Base-by-base conservation (phyloP, 305 asterid genomes). In the Ajuga reptans region DNA sequence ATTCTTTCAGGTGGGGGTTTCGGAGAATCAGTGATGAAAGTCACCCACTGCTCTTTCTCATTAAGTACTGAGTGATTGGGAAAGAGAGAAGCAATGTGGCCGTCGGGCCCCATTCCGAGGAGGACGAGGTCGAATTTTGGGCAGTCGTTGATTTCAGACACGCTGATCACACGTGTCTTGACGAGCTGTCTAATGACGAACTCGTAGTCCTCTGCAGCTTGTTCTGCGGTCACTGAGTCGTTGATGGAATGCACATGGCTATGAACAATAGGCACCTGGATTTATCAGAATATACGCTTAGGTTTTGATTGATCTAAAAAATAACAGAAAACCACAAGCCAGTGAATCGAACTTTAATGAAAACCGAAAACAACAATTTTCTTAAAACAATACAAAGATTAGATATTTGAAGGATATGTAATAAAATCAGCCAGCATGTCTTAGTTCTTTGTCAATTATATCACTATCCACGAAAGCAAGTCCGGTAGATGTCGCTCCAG, bases 121-220 rank as follows among this genome's bases (percentile, higher is more conserved):
- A 92, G 90, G 77, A 92, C 69, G 50, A 92, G 96, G 80, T 92
- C 98, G 37, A 92, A 92, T 71, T 81, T 90, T 4, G 98, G 98
- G 69, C 98, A 87, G 80, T 92, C 98, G 21, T 89, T 71, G 60
- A 79, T 75, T 34, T 82, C 92, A 5, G 96, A 92, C 9, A 81
- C 97, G 5, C 80, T 74, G 73, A 92, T 79, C 55, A 86, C 80
- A 4, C 98, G 96, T 9, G 94, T 83, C 87, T 80, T 85, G 55
- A 87, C 95, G 0, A 84, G 95, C 79, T 90, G 98, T 64, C 96
- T 57, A 75, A 90, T 88, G 64, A 84, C 85, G 76, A 90, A 92
- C 76, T 84, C 95, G 6, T 92, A 92, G 55, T 82, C 95, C 81
- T 85, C 86, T 0, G 98, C 96, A 5, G 97, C 98, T 68, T 87